Conservation (phyloP, 192 early-diverging fungal genomes). For the Coemansia sp. region DNA sequence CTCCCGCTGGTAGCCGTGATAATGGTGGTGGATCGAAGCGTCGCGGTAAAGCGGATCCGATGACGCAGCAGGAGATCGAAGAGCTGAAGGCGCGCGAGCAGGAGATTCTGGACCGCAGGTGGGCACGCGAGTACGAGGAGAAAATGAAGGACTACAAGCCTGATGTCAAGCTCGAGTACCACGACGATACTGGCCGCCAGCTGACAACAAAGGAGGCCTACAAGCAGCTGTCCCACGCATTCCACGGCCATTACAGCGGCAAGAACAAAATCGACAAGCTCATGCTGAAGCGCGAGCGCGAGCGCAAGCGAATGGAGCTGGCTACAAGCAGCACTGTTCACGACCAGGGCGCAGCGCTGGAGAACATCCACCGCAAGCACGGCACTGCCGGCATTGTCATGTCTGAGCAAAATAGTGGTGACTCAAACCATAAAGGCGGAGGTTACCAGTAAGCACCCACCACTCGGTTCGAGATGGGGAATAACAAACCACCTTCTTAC, state of each 20-base stretch:
- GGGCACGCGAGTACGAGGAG: constrained; percentile 72
- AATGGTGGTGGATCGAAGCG: not conserved
- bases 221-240: constrained; percentile 86
- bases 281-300: constrained; percentile 78
- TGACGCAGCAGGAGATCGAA: constrained; percentile 38
- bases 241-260: constrained; percentile 92
- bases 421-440: not conserved
- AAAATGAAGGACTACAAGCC: constrained; percentile 91
- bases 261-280: constrained; percentile 94
- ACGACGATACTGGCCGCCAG: constrained; percentile 81
- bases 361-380: constrained; percentile 65
- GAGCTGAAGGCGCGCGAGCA: constrained; percentile 47
- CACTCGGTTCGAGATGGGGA: too few species aligned
- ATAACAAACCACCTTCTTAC: too few species aligned
- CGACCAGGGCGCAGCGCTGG: constrained; percentile 68
- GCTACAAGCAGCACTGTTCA: constrained; percentile 74
- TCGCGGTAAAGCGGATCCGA: constrained; percentile 48
- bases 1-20: too few species aligned
- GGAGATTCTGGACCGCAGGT: constrained; percentile 59
- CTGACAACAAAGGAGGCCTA: constrained; percentile 91
- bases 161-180: constrained; percentile 85
- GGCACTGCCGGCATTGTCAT: constrained; percentile 84
- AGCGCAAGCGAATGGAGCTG: constrained; percentile 73
- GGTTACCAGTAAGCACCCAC: not conserved
- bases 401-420: constrained; percentile 11